Evolutionary conservation across 2,329 filamentous ascomycete genomes (phyloP).

Genomic region (Paracorniculantispora psalliotae): DNA sequence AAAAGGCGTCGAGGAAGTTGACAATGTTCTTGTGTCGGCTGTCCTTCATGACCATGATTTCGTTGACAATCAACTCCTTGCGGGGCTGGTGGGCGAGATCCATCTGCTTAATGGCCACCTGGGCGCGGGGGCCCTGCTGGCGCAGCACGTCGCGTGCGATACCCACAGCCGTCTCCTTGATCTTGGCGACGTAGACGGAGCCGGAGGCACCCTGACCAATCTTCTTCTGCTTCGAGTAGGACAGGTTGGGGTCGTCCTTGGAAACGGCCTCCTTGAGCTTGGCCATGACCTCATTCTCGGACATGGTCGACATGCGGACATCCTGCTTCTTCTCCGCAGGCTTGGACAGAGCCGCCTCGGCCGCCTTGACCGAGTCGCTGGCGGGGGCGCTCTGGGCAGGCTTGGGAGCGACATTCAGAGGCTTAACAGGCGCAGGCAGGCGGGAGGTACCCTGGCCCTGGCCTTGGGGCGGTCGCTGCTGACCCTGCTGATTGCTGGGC

Average conservation of each 20-base stretch:
- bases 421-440: constrained; percentile 64
- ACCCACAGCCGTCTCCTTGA: constrained; percentile 86
- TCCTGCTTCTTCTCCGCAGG: constrained; percentile 86
- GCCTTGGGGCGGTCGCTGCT: constrained; percentile 40
- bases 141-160: constrained; percentile 74
- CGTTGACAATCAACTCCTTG: constrained; percentile 98
- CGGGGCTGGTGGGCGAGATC: constrained; percentile 93
- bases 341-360: constrained; percentile 81
- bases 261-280: constrained; percentile 92
- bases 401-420: constrained; percentile 72
- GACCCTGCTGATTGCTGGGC: constrained; percentile 49
- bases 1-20: constrained; percentile 95
- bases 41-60: constrained; percentile 99
- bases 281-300: constrained; percentile 94
- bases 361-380: constrained; percentile 74
- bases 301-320: constrained; percentile 98
- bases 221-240: constrained; percentile 99
- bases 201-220: constrained; percentile 97
- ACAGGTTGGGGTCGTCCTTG: constrained; percentile 88
- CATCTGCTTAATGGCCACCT: constrained; percentile 99
- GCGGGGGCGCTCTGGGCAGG: constrained; percentile 44
- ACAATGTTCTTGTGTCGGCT: constrained; percentile 98
- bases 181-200: constrained; percentile 94
- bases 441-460: constrained; percentile 37
- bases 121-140: constrained; percentile 72